These are phyloP conservation scores for Sphagnum fallax DNA, from an alignment of 228 moss, liverwort and hornwort species.

Conservation along the genomic window DNA sequence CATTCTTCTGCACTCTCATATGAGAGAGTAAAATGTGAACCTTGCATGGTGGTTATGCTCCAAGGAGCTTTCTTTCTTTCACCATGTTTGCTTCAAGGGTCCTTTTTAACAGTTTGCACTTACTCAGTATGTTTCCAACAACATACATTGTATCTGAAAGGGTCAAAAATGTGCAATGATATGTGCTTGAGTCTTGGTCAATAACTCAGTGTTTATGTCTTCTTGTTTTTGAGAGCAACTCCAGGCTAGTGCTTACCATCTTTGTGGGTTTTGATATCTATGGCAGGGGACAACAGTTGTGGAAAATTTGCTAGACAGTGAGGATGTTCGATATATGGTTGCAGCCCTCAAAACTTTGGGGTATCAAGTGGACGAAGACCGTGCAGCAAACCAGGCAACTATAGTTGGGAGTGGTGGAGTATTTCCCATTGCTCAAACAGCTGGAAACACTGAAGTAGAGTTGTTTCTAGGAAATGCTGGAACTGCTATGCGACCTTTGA, in stretches of 20 bases:
- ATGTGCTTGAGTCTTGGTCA: too few relatives aligned
- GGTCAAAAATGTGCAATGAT: too few relatives aligned
- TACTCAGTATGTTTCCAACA: too few relatives aligned
- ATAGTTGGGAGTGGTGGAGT: conserved; percentile 59
- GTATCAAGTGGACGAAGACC: conserved; percentile 57
- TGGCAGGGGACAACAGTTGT: conserved; percentile 80
- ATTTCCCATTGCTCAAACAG: conserved; percentile 57
- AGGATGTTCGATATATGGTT: conserved; percentile 93
- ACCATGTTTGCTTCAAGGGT: too few relatives aligned
- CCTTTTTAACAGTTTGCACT: too few relatives aligned
- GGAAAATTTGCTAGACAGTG: conserved; percentile 93
- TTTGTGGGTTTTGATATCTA: not conserved
- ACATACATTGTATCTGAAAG: too few relatives aligned
- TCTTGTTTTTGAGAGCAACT: too few relatives aligned
- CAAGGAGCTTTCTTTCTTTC: too few relatives aligned
- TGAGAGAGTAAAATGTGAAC: too few relatives aligned
- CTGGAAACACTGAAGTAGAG: conserved; percentile 31
- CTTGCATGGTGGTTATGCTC: too few relatives aligned
- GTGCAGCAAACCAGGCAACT: conserved; percentile 54
- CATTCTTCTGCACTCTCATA: too few relatives aligned
- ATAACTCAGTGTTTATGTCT: too few relatives aligned
- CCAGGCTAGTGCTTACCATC: conserved; percentile 5
- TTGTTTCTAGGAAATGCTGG: conserved; percentile 79
- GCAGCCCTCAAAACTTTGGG: conserved; percentile 69
- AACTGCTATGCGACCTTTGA: conserved; percentile 79